Percentiles rank a stretch among this genome's conserved stretches.
phyloP scores from a whole-genome alignment of 1,139 yeast genomes.

The Nakaseomyces bracarensis region DNA sequence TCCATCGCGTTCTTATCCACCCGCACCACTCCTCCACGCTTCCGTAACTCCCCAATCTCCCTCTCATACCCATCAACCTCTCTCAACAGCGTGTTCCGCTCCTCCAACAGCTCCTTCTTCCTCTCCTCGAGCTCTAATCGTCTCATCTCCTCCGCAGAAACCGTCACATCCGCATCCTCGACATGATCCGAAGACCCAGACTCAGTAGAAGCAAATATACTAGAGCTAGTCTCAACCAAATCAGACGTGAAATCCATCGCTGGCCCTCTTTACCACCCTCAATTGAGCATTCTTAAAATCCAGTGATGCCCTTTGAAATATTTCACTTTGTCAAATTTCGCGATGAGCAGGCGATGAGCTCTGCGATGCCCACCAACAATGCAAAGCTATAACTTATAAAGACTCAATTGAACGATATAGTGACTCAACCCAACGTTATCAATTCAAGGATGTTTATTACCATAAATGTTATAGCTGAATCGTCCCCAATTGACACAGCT shows the following conservation, averaged over 20 bases:
- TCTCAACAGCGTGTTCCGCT: conserved; percentile 15
- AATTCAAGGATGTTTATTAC: too few relatives aligned
- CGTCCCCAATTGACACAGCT: too few relatives aligned
- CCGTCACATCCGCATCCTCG: not conserved
- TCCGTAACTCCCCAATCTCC: conserved; percentile 7
- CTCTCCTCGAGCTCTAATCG: conserved; percentile 16
- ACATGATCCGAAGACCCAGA: not conserved
- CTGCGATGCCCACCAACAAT: too few relatives aligned
- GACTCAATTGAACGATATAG: too few relatives aligned
- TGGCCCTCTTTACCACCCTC: too few relatives aligned
- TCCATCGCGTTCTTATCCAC: conserved; percentile 3
- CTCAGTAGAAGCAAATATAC: not conserved
- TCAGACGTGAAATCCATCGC: conserved; percentile 19
- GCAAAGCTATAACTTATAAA: too few relatives aligned
- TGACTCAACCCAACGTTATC: too few relatives aligned
- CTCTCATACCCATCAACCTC: conserved; percentile 13
- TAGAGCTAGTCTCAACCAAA: not conserved
- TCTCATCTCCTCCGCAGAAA: conserved; percentile 13
- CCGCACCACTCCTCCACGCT: conserved; percentile 9
- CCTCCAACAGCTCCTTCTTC: conserved; percentile 14
- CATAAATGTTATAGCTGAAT: too few relatives aligned
- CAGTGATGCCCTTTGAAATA: too few relatives aligned
- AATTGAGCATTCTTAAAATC: too few relatives aligned
- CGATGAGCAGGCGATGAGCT: too few relatives aligned
- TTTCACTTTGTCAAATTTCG: too few relatives aligned